A percentile compares a stretch with the other conserved stretches of the same genome.
Conservation (phyloP, 306 rosid species). For the Prunus mume region DNA sequence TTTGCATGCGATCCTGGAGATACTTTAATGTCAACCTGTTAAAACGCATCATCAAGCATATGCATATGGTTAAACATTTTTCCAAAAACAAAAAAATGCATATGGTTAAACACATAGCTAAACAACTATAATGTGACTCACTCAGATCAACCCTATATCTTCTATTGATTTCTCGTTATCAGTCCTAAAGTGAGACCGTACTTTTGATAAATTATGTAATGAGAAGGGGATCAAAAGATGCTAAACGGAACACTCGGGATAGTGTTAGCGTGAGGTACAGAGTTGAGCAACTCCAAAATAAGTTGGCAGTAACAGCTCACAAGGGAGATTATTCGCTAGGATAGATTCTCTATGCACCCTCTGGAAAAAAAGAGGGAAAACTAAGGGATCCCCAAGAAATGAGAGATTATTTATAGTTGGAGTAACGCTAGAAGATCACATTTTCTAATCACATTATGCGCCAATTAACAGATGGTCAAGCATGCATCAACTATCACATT, state of each 20-base stretch:
- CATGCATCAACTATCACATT: background rate
- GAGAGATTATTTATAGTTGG: background rate
- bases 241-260: background rate
- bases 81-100: background rate
- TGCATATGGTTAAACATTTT: constrained; percentile 8
- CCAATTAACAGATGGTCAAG: background rate
- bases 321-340: background rate
- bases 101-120: constrained; percentile 15
- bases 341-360: background rate
- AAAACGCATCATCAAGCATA: constrained; percentile 17
- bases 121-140: background rate
- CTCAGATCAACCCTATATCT: background rate
- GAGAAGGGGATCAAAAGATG: background rate
- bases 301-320: constrained; percentile 1
- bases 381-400: too few relatives aligned
- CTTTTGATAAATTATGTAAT: background rate
- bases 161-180: background rate
- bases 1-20: constrained; percentile 93
- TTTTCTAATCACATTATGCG: background rate
- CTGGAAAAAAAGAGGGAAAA: background rate
- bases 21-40: constrained; percentile 94
- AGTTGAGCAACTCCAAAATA: background rate
- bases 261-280: background rate
- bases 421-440: background rate
- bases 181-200: too few relatives aligned